A percentile compares a stretch with the other conserved stretches of the same genome.
These are phyloP conservation scores for Cardamine occulta DNA, from an alignment of 345 rosid species.

Conservation along the genomic window DNA sequence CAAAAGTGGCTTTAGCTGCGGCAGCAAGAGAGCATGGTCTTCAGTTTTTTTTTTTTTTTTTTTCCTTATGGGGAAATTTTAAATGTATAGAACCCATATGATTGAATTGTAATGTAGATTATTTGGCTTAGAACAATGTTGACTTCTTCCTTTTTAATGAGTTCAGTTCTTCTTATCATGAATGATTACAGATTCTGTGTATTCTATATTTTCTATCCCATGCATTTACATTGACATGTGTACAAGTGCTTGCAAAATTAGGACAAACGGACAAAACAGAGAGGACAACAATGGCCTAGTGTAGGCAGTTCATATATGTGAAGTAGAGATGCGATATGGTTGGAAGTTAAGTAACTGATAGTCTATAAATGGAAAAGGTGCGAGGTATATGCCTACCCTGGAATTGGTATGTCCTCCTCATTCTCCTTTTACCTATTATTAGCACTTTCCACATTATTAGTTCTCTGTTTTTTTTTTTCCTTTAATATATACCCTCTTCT, in stretches of 20 bases:
- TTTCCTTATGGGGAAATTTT: too few relatives aligned
- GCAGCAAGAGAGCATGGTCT: too few relatives aligned
- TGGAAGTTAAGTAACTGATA: slow-evolving; percentile 42
- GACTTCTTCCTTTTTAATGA: slow-evolving; percentile 1
- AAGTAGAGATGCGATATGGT: slow-evolving; percentile 36
- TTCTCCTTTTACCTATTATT: slow-evolving; percentile 34
- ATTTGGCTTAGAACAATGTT: slow-evolving; percentile 11
- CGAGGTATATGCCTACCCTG: slow-evolving; percentile 42
- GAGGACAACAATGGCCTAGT: slow-evolving; percentile 11
- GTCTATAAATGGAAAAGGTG: slow-evolving; percentile 33
- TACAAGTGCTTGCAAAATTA: slow-evolving; percentile 26
- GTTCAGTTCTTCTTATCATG: slow-evolving; percentile 21
- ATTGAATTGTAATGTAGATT: too few relatives aligned
- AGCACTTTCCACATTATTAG: slow-evolving; percentile 33
- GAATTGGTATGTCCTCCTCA: slow-evolving; percentile 39
- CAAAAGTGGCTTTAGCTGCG: too few relatives aligned
- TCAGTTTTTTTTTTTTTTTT: too few relatives aligned
- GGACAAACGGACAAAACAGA: slow-evolving; percentile 13
- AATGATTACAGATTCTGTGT: neutral
- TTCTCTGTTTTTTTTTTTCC: slow-evolving; percentile 26
- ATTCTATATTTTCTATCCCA: neutral
- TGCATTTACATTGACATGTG: neutral
- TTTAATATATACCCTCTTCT: slow-evolving; percentile 14
- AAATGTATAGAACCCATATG: too few relatives aligned
- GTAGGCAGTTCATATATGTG: slow-evolving; percentile 15